Base-by-base conservation (phyloP, 345 rosid genomes). In the Arabidopsis arenosa region DNA sequence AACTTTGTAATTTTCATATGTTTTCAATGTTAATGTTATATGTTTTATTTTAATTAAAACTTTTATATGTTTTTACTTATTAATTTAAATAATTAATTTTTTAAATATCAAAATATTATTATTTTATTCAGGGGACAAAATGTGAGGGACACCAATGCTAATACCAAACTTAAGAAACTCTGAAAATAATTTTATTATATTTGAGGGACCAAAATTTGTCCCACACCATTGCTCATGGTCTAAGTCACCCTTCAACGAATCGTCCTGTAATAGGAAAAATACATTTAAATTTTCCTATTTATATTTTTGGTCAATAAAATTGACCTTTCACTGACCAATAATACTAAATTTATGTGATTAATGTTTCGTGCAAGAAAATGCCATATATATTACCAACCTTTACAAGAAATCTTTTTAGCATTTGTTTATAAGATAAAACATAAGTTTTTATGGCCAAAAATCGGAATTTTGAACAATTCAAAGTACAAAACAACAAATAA, bases 181-280 rank as follows among this genome's bases (percentile, higher is more conserved):
- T n/a, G n/a, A n/a, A n/a, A n/a, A n/a, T n/a, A n/a, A n/a, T n/a
- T n/a, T n/a, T n/a, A n/a, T n/a, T n/a, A n/a, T n/a, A n/a, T n/a
- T n/a, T n/a, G n/a, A n/a, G n/a, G n/a, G n/a, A n/a, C n/a, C n/a
- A n/a, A n/a, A n/a, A n/a, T n/a, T n/a, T n/a, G n/a, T n/a, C n/a
- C n/a, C n/a, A n/a, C n/a, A n/a, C n/a, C n/a, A n/a, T n/a, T n/a
- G n/a, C n/a, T n/a, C n/a, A n/a, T n/a, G n/a, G n/a, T n/a, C n/a
- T n/a, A 83, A 41, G 12, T 57, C 81, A 39, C 92, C 97, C 1
- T 63, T 83, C 35, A 93, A 80, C 0, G 84, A 77, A 63, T 93
- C 92, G 32, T 89, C 93, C 96, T 90, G 80, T 17, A 9, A 47
- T 54, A 35, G 7, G 30, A 28, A 28, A 10, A 32, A 74, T 17